phyloP scores from a whole-genome alignment of 139 green algal genomes.

The Raphidocelis subcapitata region DNA sequence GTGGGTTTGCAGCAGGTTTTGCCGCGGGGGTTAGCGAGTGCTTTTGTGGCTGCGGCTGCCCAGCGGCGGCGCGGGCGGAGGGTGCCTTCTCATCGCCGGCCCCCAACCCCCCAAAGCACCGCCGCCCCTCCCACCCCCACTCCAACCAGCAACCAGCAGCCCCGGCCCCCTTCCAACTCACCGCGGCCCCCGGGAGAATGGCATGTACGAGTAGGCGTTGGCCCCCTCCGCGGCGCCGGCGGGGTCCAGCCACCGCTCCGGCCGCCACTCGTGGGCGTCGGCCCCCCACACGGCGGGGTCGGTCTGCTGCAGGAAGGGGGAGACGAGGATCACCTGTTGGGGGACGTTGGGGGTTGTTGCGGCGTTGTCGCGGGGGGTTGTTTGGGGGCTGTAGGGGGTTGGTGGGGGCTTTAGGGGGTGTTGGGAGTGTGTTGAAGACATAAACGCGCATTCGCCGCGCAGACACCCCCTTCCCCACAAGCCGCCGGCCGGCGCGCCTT shows the following conservation, averaged over 20 bases:
- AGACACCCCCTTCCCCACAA: no score
- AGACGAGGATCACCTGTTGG: constrained; percentile 14
- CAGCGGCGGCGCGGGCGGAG: no score
- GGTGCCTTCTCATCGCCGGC: no score
- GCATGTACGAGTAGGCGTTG: constrained; percentile 25
- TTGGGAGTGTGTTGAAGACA: no score
- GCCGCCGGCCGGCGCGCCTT: constrained; percentile 7
- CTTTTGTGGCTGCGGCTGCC: no score
- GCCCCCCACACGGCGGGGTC: constrained; percentile 16
- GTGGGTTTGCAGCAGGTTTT: no score
- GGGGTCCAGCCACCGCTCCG: constrained; percentile 15
- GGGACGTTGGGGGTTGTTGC: neutral
- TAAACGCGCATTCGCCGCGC: neutral
- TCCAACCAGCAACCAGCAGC: no score
- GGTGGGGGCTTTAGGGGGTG: neutral
- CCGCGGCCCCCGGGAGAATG: constrained; percentile 17
- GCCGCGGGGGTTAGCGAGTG: no score
- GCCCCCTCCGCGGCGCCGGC: constrained; percentile 8
- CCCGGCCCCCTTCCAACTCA: no score
- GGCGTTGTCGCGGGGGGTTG: no score
- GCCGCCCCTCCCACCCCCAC: no score
- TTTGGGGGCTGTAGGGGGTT: neutral
- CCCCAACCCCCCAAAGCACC: no score
- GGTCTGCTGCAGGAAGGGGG: constrained; percentile 24
- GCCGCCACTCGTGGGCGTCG: constrained; percentile 15